These are phyloP conservation scores for Penicillium sp. DNA, from an alignment of 2,329 filamentous ascomycete species.

Conservation along the genomic window DNA sequence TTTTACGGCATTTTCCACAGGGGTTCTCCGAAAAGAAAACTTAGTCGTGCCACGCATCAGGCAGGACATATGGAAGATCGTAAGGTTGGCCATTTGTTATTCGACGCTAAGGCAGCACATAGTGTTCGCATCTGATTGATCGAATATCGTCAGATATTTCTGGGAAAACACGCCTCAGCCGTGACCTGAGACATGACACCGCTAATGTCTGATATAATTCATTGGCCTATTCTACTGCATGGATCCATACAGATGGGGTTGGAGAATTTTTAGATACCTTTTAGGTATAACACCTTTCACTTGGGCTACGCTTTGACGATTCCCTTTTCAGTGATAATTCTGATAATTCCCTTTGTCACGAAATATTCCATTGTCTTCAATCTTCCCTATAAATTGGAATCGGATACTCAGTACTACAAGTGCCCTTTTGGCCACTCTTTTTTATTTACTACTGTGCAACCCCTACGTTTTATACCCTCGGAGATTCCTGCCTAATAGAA, in stretches of 20 bases:
- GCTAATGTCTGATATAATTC: constrained; percentile 6
- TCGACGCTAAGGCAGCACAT: constrained; percentile 11
- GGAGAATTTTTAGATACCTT: constrained; percentile 8
- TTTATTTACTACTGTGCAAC: background rate
- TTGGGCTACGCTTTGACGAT: background rate
- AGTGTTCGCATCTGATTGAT: constrained; percentile 20
- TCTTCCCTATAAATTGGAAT: constrained; percentile 3
- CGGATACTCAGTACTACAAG: background rate
- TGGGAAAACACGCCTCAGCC: constrained; percentile 10
- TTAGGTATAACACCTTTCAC: constrained; percentile 9
- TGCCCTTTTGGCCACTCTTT: background rate
- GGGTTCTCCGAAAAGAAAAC: background rate
- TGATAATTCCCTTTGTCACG: constrained; percentile 1
- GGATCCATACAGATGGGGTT: constrained; percentile 1
- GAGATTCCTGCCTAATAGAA: background rate
- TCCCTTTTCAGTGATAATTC: background rate
- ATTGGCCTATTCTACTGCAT: constrained; percentile 8
- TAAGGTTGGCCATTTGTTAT: background rate
- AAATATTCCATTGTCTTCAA: constrained; percentile 3
- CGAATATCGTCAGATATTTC: constrained; percentile 13
- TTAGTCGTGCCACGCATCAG: constrained; percentile 3
- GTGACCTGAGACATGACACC: constrained; percentile 21
- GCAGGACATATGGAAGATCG: background rate
- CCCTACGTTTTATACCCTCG: background rate
- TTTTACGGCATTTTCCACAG: background rate